Conservation (phyloP, 352 stramenopile genomes). For the Phytophthora cactorum region DNA sequence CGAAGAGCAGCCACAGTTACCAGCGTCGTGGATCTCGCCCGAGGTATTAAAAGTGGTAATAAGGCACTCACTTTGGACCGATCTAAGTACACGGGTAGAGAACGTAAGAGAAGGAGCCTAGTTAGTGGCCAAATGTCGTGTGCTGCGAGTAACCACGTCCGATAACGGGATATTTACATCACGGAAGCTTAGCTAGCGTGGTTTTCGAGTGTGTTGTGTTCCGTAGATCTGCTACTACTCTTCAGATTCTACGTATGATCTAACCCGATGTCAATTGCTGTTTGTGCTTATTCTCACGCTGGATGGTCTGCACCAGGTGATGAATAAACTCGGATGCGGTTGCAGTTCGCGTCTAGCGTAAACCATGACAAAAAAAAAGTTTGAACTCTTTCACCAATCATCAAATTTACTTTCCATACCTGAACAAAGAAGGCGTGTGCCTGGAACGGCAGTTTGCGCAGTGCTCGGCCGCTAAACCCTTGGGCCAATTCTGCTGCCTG, state of each 20-base stretch:
- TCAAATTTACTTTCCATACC: conserved; percentile 31
- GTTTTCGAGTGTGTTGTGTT: too few species aligned
- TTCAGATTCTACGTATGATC: conserved; percentile 1
- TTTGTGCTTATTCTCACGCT: conserved; percentile 39
- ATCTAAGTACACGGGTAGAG: not conserved
- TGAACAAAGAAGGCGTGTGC: conserved; percentile 75
- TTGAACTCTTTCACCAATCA: conserved; percentile 1
- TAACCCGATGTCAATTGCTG: conserved; percentile 29
- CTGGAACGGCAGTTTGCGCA: conserved; percentile 90
- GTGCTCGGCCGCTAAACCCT: conserved; percentile 72
- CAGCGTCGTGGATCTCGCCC: conserved; percentile 24
- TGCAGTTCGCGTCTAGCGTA: conserved; percentile 23
- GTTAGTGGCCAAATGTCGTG: conserved; percentile 9
- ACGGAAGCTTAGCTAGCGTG: too few species aligned
- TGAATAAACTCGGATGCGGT: conserved; percentile 34
- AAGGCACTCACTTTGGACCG: too few species aligned
- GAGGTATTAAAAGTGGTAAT: conserved; percentile 19
- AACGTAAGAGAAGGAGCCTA: conserved; percentile 6
- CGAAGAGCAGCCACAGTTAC: conserved; percentile 2
- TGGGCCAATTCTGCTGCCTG: conserved; percentile 54
- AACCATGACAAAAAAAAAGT: not conserved
- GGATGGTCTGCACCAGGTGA: conserved; percentile 34
- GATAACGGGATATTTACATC: not conserved
- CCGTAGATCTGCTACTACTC: too few species aligned
- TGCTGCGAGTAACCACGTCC: conserved; percentile 8